Percentiles rank a stretch among this genome's conserved stretches.
Conservation (phyloP, 2,329 filamentous ascomycete species). For the Paracamarosporium sp. region DNA sequence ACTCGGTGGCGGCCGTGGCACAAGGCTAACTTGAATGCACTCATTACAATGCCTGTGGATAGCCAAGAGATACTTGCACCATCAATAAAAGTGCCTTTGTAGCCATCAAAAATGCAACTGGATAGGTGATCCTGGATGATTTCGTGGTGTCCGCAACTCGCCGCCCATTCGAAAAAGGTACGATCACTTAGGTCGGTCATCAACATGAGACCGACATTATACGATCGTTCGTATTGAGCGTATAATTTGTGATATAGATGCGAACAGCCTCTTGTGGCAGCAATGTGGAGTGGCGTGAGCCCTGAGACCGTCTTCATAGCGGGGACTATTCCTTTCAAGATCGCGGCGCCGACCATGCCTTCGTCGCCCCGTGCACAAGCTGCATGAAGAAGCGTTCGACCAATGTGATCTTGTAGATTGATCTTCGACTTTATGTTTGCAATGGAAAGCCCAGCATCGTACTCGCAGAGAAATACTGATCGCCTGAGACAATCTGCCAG, state of each 20-base stretch:
- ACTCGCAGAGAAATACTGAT: not conserved
- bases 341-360: not conserved
- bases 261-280: not conserved
- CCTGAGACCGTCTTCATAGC: not conserved
- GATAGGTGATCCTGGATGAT: not conserved
- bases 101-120: not conserved
- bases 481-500: not conserved
- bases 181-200: not conserved
- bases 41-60: not conserved
- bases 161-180: not conserved
- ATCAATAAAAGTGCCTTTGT: not conserved
- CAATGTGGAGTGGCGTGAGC: not conserved
- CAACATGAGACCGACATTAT: not conserved
- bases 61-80: not conserved
- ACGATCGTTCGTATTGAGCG: not conserved
- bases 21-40: not conserved
- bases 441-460: not conserved
- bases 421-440: too few species aligned
- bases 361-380: not conserved
- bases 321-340: not conserved
- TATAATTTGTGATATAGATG: not conserved
- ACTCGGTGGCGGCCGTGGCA: not conserved
- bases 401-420: not conserved
- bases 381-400: not conserved
- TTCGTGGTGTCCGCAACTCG: not conserved